phyloP scores from a whole-genome alignment of 345 rosid genomes.

The Bruguiera gymnorhiza region DNA sequence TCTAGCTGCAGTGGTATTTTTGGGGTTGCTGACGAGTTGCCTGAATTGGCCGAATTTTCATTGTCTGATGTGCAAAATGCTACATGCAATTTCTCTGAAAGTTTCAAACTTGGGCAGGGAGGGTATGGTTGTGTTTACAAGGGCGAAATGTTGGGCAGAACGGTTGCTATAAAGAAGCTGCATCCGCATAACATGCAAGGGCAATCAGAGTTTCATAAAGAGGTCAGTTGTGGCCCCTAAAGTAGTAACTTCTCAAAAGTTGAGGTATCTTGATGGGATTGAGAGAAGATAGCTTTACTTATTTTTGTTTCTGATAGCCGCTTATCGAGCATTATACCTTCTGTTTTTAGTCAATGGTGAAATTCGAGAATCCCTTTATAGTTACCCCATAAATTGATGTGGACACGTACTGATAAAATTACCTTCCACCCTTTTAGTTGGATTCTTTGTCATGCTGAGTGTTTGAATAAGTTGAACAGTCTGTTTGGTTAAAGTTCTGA shows the following conservation, averaged over 20 bases:
- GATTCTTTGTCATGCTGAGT: background rate
- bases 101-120: constrained; percentile 65
- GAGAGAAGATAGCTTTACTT: background rate
- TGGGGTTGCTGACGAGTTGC: constrained; percentile 50
- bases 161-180: constrained; percentile 64
- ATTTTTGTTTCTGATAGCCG: background rate
- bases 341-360: background rate
- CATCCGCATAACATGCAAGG: constrained; percentile 63
- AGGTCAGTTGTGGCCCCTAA: constrained; percentile 35
- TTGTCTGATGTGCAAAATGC: constrained; percentile 55
- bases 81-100: constrained; percentile 70
- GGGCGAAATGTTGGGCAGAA: constrained; percentile 84
- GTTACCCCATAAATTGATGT: too few species aligned
- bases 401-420: too few species aligned
- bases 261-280: background rate
- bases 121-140: constrained; percentile 66
- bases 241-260: background rate
- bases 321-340: background rate
- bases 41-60: constrained; percentile 56
- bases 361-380: background rate
- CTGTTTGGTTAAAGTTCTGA: background rate
- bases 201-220: constrained; percentile 61
- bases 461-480: background rate
- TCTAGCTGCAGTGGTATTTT: constrained; percentile 42
- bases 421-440: too few species aligned